Percentiles rank a stretch among this genome's conserved stretches.
These are phyloP conservation scores for Gastrodia elata DNA, from an alignment of 106 monocot genomes.

Conservation along the genomic window DNA sequence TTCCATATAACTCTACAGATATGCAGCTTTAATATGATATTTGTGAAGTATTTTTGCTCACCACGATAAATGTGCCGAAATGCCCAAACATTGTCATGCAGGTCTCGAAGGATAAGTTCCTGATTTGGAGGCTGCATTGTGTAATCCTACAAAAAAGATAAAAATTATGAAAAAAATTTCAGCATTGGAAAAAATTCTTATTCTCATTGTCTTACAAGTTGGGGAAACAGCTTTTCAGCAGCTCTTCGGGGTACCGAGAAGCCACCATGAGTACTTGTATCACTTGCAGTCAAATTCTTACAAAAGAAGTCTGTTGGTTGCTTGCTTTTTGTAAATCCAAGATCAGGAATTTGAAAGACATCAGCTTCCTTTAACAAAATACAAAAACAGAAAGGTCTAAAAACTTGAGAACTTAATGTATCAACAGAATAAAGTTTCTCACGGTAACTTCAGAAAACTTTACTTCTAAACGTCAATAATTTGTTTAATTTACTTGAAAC, in stretches of 20 bases:
- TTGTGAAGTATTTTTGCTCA: conserved; percentile 19
- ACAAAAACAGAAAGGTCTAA: not conserved
- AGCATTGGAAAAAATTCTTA: not conserved
- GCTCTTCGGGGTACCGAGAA: conserved; percentile 92
- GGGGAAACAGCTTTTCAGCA: conserved; percentile 92
- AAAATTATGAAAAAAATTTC: not conserved
- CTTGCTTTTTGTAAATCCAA: conserved; percentile 59
- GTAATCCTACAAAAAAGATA: conserved; percentile 52
- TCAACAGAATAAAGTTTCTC: not conserved
- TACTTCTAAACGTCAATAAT: not conserved
- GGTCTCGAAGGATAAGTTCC: conserved; percentile 74
- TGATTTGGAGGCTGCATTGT: conserved; percentile 92
- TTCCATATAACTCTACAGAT: not conserved
- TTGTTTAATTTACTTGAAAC: not conserved
- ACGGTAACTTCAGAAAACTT: not conserved
- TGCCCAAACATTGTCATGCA: conserved; percentile 88
- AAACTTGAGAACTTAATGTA: not conserved
- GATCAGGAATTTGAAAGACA: conserved; percentile 61
- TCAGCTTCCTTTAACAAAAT: conserved; percentile 53
- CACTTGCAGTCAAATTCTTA: conserved; percentile 92
- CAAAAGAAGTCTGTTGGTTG: conserved; percentile 88
- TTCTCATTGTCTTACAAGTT: conserved; percentile 35
- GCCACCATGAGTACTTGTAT: conserved; percentile 96
- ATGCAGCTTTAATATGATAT: not conserved
- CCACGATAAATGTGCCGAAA: conserved; percentile 95